A percentile compares a stretch with the other conserved stretches of the same genome.
Evolutionary conservation across 768 basidiomycete species (phyloP).

Genomic region (Hysterangium stoloniferum): DNA sequence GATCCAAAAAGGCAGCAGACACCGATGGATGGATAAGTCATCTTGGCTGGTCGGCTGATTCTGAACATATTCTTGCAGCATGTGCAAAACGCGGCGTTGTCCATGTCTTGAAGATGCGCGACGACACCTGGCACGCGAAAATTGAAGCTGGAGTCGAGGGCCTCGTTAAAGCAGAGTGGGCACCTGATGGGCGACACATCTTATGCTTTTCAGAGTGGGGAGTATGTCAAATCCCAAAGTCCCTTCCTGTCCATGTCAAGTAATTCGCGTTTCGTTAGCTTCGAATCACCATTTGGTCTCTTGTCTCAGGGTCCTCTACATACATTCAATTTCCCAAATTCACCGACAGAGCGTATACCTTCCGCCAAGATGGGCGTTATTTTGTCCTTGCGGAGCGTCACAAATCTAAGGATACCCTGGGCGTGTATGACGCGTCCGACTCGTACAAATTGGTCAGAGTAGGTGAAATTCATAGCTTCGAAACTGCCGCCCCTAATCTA

Average conservation of each 20-base stretch:
- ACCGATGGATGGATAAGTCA: slow-evolving; percentile 53
- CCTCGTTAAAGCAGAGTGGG: slow-evolving; percentile 84
- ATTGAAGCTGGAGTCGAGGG: slow-evolving; percentile 82
- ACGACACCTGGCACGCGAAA: slow-evolving; percentile 70
- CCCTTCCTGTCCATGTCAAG: slow-evolving; percentile 7
- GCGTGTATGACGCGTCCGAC: slow-evolving; percentile 71
- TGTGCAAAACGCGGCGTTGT: slow-evolving; percentile 66
- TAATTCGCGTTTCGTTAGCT: slow-evolving; percentile 39
- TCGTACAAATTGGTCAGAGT: slow-evolving; percentile 70
- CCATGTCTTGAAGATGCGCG: slow-evolving; percentile 70
- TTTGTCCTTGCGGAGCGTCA: slow-evolving; percentile 84
- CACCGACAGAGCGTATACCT: slow-evolving; percentile 72
- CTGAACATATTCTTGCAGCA: slow-evolving; percentile 77
- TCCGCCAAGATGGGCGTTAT: slow-evolving; percentile 74
- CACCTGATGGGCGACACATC: slow-evolving; percentile 72
- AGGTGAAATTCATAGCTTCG: slow-evolving; percentile 19
- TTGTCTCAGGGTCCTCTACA: slow-evolving; percentile 64
- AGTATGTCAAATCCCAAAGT: slow-evolving; percentile 41
- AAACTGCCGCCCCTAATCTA: slow-evolving; percentile 10
- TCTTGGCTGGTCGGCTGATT: slow-evolving; percentile 81
- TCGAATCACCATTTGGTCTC: slow-evolving; percentile 79
- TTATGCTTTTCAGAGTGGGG: slow-evolving; percentile 92
- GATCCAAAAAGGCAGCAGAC: slow-evolving; percentile 12
- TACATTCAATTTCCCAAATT: slow-evolving; percentile 84
- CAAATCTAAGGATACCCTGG: slow-evolving; percentile 80